These are phyloP conservation scores for Lentinula sp. DNA, from an alignment of 768 basidiomycete genomes.

Conservation along the genomic window DNA sequence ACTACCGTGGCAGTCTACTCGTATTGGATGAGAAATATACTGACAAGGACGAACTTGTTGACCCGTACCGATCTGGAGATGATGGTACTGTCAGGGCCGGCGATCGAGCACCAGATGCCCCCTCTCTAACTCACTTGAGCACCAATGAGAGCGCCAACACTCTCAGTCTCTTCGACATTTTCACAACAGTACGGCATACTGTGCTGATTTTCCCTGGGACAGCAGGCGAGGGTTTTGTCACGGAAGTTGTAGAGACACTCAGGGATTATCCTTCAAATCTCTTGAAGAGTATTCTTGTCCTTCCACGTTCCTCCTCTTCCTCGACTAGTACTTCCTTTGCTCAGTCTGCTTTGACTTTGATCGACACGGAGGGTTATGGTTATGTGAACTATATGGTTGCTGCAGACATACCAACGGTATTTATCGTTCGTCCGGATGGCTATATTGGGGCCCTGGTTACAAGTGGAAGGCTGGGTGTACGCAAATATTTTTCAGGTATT, in stretches of 20 bases:
- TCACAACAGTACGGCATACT: constrained; percentile 20
- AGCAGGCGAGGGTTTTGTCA: not conserved
- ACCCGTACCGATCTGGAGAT: constrained; percentile 7
- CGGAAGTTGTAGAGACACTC: not conserved
- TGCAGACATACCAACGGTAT: constrained; percentile 19
- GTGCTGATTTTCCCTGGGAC: constrained; percentile 21
- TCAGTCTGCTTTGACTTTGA: not conserved
- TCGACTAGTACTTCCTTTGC: not conserved
- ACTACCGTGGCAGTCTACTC: constrained; percentile 37
- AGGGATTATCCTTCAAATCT: not conserved
- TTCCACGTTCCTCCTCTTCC: not conserved
- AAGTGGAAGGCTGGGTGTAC: not conserved
- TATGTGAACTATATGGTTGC: not conserved
- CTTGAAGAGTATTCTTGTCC: not conserved
- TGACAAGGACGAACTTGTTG: constrained; percentile 9
- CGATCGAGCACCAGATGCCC: constrained; percentile 29
- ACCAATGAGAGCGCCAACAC: not conserved
- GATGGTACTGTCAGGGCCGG: constrained; percentile 20
- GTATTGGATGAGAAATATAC: constrained; percentile 24
- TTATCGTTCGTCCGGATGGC: constrained; percentile 34
- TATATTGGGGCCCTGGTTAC: constrained; percentile 23
- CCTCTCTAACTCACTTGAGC: constrained; percentile 14
- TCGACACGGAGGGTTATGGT: constrained; percentile 4
- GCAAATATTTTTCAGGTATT: not conserved
- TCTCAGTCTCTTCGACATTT: constrained; percentile 20